Conservation (phyloP, 2,329 filamentous ascomycete genomes). For the Kalaharituber pfeilii region DNA sequence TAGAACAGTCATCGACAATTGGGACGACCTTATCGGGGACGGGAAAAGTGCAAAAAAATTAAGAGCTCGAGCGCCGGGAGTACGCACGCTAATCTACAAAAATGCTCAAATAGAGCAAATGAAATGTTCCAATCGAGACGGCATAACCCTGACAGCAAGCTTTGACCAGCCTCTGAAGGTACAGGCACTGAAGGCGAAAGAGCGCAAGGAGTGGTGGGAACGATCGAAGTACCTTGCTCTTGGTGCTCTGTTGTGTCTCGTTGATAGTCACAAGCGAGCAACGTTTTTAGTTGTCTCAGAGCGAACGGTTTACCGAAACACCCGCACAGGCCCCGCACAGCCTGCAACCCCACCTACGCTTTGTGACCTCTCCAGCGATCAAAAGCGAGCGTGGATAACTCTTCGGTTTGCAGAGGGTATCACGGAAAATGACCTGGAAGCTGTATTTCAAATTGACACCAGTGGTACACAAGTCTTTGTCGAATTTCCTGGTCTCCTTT, state of each 20-base stretch:
- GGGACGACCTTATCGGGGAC: constrained; percentile 19
- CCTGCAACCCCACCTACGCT: constrained; percentile 33
- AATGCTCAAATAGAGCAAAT: constrained; percentile 32
- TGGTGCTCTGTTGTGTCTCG: constrained; percentile 14
- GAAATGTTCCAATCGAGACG: constrained; percentile 26
- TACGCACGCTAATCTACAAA: constrained; percentile 28
- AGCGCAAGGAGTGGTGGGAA: constrained; percentile 15
- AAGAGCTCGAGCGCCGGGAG: constrained; percentile 25
- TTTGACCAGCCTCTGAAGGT: constrained; percentile 14
- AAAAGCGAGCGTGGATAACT: constrained; percentile 18
- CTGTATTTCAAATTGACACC: constrained; percentile 29
- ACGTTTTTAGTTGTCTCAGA: constrained; percentile 20
- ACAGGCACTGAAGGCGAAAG: background rate
- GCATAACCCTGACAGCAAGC: constrained; percentile 30
- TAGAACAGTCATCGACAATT: constrained; percentile 19
- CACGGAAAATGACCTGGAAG: constrained; percentile 28
- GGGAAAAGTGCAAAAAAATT: constrained; percentile 17
- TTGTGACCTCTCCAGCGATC: constrained; percentile 19
- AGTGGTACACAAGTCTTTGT: constrained; percentile 30
- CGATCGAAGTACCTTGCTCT: constrained; percentile 8
- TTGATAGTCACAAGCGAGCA: constrained; percentile 13
- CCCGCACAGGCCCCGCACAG: constrained; percentile 28
- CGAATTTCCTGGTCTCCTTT: constrained; percentile 51
- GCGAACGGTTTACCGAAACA: constrained; percentile 26
- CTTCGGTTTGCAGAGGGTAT: constrained; percentile 17